These are phyloP conservation scores for Trichoderma gamsii DNA, from an alignment of 495 filamentous ascomycete species.

Conservation along the genomic window DNA sequence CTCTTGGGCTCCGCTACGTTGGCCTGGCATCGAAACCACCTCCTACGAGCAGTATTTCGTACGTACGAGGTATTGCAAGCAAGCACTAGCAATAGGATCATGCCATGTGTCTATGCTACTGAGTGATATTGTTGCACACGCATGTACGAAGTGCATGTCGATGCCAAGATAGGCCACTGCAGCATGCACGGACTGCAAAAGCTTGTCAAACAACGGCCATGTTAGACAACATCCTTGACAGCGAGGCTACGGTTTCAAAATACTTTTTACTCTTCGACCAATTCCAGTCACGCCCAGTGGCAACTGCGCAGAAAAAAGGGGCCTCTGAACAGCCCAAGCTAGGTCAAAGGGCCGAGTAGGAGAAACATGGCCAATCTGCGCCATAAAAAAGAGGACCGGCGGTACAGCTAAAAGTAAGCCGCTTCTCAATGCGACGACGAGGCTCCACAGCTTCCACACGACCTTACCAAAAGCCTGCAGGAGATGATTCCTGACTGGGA, in stretches of 20 bases:
- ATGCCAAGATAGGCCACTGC: too few relatives aligned
- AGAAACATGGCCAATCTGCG: slow-evolving; percentile 13
- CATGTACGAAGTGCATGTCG: too few relatives aligned
- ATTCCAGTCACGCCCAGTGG: background rate
- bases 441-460: slow-evolving; percentile 1
- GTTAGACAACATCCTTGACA: background rate
- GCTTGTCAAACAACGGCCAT: background rate
- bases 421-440: slow-evolving; percentile 3
- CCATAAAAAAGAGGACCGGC: background rate
- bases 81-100: background rate
- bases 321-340: background rate
- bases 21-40: background rate
- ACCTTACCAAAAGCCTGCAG: slow-evolving; percentile 10
- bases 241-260: background rate
- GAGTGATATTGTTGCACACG: background rate
- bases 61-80: background rate
- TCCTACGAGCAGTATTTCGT: background rate
- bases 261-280: background rate
- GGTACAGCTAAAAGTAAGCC: background rate
- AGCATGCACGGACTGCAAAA: too few relatives aligned
- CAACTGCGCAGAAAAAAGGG: slow-evolving; percentile 1
- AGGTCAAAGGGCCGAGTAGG: slow-evolving; percentile 10
- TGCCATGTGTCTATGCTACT: background rate
- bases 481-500: slow-evolving; percentile 13
- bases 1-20: background rate